These are phyloP conservation scores for Pythium sukuiense DNA, from an alignment of 352 stramenopile species.

Conservation along the genomic window DNA sequence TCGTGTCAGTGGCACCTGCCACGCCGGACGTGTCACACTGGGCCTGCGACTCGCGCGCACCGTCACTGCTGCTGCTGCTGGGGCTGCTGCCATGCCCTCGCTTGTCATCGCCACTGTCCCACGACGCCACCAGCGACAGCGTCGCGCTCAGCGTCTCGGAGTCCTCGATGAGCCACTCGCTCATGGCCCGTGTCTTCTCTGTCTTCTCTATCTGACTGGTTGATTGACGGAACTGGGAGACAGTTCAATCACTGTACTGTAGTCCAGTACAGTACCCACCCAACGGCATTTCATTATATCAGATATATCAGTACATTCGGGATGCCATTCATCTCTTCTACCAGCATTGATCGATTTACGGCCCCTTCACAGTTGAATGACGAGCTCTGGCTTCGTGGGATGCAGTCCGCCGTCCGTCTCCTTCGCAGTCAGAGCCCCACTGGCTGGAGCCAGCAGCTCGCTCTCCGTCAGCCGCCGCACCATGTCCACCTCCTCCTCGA, in stretches of 20 bases:
- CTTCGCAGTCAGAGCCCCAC: not conserved
- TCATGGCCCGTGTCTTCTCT: not conserved
- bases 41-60: no score
- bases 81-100: not conserved
- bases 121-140: not conserved
- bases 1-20: not conserved
- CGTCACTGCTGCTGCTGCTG: not conserved
- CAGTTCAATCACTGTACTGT: not conserved
- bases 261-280: no score
- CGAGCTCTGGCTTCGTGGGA: no score
- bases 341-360: no score
- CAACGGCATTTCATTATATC: no score
- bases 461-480: constrained; percentile 3
- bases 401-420: no score
- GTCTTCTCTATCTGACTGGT: not conserved
- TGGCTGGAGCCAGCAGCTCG: not conserved
- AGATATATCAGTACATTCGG: no score
- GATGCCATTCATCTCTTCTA: no score
- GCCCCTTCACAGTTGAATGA: no score
- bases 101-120: not conserved
- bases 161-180: not conserved
- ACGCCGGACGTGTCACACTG: not conserved
- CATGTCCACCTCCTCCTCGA: constrained; percentile 8
- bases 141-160: not conserved
- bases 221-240: not conserved